Conservation (phyloP, 768 basidiomycete species). For the Phanerochaete sordida region DNA sequence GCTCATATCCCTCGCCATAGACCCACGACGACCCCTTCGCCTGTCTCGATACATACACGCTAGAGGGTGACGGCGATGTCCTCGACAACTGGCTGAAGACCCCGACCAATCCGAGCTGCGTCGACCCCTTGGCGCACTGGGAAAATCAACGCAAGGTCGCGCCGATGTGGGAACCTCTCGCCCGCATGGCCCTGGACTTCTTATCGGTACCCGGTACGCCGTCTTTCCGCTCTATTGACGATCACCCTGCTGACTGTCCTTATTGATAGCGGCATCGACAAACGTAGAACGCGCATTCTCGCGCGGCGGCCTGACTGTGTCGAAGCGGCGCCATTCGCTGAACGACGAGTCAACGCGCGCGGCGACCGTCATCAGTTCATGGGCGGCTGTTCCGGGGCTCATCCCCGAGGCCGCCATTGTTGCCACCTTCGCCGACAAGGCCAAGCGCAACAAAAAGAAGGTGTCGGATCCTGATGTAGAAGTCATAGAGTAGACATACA, state of each 20-base stretch:
- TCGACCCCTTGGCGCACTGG: slow-evolving; percentile 5
- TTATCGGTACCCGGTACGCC: too few species aligned
- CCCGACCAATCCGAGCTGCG: background rate
- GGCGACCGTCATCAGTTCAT: slow-evolving; percentile 23
- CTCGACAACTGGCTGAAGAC: too few species aligned
- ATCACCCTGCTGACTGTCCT: too few species aligned
- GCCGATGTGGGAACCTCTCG: background rate
- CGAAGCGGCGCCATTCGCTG: slow-evolving; percentile 14
- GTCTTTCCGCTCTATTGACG: too few species aligned
- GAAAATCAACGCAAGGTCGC: background rate
- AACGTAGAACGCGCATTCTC: slow-evolving; percentile 29
- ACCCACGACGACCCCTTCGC: too few species aligned
- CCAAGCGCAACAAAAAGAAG: too few species aligned
- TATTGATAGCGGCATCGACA: slow-evolving; percentile 22
- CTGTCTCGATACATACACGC: too few species aligned
- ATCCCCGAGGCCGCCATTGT: slow-evolving; percentile 3
- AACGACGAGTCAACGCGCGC: slow-evolving; percentile 22
- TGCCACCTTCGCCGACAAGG: background rate
- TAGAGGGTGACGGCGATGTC: too few species aligned
- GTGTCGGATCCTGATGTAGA: too few species aligned
- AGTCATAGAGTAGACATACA: too few species aligned
- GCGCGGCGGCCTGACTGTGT: slow-evolving; percentile 22
- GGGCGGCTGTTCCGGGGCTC: slow-evolving; percentile 13
- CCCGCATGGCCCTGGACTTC: slow-evolving; percentile 12
- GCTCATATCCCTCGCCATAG: too few species aligned